Base-by-base conservation (phyloP, 2,329 filamentous ascomycete species). In the Botrytis porri region DNA sequence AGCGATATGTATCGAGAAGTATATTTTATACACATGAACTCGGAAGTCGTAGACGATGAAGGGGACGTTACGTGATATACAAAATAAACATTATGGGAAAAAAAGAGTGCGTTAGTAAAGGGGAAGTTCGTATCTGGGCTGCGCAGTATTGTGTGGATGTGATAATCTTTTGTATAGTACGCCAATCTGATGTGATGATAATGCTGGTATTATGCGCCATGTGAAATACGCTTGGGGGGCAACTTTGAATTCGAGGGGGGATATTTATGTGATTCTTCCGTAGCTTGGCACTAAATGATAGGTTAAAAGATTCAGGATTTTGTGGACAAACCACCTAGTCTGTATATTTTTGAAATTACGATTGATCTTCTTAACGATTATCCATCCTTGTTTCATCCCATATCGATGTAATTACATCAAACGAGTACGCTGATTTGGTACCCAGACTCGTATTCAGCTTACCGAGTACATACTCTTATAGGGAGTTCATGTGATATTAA, bases 381-480 rank as follows among this genome's bases (percentile, higher is more conserved):
- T 39, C 59, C 63, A 48, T 48, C 62, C 62, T n/a, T 48, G 43
- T 65, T 65, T 35, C 41, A 37, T 51, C 43, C 43, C 29, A 65
- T 48, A 29, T 48, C 32, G 45, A 35, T 37, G 41, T 9, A 62
- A 41, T 62, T 25, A 20, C n/a, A 41, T 37, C 14, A 51, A 65
- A 20, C 43, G 63, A 54, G 32, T 48, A 54, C 35, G 25, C 64
- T 54, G 39, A n/a, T 66, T 66, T 22, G 32, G 32, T 39, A 54
- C 45, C 64, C 39, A 66, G 64, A 54, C 45, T 66, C 64, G 25
- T 66, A 66, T 66, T 20, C 32, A 25, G 32, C 37, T 63, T 29
- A 3, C 51, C 51, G n/a, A n/a, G n/a, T 25, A 48, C 37, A 7
- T 7, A 45, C n/a, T 18, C n/a, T 9, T 29, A 45, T 8, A 45